Evolutionary conservation across 768 basidiomycete genomes (phyloP), one percentile per base, ranked within the genome.

Genomic region (Suillus subluteus): DNA sequence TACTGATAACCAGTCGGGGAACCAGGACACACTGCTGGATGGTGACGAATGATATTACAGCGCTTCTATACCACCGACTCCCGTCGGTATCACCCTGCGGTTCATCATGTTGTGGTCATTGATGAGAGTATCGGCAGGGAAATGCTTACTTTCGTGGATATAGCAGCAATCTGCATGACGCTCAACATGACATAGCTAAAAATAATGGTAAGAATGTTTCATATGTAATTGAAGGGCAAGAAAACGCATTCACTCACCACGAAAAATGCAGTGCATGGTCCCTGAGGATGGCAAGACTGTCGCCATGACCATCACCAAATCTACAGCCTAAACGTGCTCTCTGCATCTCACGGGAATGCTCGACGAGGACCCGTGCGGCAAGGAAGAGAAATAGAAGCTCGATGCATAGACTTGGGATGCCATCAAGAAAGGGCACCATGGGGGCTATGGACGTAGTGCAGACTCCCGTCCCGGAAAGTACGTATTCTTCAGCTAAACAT

Each of bases 191-290:
- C 8, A 41, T 59, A 59, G 16, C 58, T 59, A 15, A 26, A 26
- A 11, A 8, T 18, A 6, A 26, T 23, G n/a, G 38, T 41, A 2
- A 59, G 23, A 40, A 18, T 41, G 23, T 18, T 40, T 26, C 38
- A 58, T 11, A 16, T 40, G 23, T 15, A 40, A 38, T 15, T 8
- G 15, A 11, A 41, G 41, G 55, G n/a, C 11, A 56, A 55, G 16
- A 32, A 54, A 52, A 18, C 11, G 9, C 1, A 59, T 59, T 41
- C 40, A 26, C 58, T 59, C 58, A 59, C 58, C 38, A 59, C 38
- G 40, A 40, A 59, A 59, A 59, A 59, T 59, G 38, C 23, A 26
- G 40, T 18, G 41, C 38, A 40, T 59, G 58, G 58, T 59, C 58
- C 38, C 23, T 26, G 16, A 59, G 15, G 16, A 59, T 59, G 15